Conservation (phyloP, 495 filamentous ascomycete genomes). For the Trichocladium antarcticum region DNA sequence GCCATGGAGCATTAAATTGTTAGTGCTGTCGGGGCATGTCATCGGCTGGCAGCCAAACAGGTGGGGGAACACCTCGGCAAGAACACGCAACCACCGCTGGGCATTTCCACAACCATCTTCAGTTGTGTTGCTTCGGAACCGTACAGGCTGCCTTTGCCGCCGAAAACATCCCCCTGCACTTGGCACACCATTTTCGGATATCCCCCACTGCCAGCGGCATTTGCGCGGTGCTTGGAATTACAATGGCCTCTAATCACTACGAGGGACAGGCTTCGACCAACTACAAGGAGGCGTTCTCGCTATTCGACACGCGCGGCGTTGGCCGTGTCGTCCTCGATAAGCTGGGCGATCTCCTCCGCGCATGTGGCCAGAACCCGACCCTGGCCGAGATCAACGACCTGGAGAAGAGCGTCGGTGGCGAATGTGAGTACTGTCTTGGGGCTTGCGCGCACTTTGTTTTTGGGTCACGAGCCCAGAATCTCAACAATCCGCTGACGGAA, state of each 20-base stretch:
- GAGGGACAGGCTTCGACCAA: conserved; percentile 82
- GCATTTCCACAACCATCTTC: too few species aligned
- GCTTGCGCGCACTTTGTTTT: neutral
- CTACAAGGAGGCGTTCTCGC: conserved; percentile 99
- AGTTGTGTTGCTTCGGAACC: too few species aligned
- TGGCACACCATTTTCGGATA: neutral
- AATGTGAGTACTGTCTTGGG: conserved; percentile 56
- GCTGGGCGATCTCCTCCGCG: conserved; percentile 86
- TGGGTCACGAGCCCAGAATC: neutral
- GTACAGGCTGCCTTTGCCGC: too few species aligned
- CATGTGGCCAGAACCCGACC: conserved; percentile 96
- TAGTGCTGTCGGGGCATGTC: conserved; percentile 15
- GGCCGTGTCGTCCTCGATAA: conserved; percentile 76
- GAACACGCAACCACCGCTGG: neutral
- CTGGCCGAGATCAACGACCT: conserved; percentile 82
- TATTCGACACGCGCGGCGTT: conserved; percentile 97
- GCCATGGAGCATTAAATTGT: conserved; percentile 15
- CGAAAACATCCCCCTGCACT: neutral
- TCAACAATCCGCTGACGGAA: too few species aligned
- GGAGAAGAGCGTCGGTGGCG: conserved; percentile 73
- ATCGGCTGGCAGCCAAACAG: conserved; percentile 9
- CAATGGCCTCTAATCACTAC: conserved; percentile 40
- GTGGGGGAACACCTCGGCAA: neutral
- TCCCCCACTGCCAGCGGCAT: too few species aligned
- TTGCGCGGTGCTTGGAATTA: too few species aligned